Percentiles rank a stretch among this genome's conserved stretches.
Conservation (phyloP, 495 filamentous ascomycete species). For the Hypoxylon lenormandii region DNA sequence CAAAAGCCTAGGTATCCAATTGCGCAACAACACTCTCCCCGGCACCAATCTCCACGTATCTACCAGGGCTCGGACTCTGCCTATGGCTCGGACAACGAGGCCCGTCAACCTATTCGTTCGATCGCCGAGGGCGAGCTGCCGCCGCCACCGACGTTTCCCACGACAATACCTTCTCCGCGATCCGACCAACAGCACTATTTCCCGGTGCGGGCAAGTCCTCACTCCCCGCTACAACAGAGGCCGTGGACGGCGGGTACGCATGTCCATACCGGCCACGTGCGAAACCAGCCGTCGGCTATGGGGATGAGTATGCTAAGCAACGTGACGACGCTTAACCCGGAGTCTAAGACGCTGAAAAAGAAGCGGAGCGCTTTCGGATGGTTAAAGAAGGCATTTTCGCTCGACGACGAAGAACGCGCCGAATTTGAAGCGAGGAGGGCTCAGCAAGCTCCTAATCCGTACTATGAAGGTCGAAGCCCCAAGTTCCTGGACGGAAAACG, state of each 20-base stretch:
- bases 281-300: constrained; percentile 62
- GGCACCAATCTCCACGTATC: constrained; percentile 42
- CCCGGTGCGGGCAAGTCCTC: constrained; percentile 66
- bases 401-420: constrained; percentile 67
- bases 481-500: constrained; percentile 61
- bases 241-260: constrained; percentile 64
- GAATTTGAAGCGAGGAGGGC: constrained; percentile 63
- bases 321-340: constrained; percentile 51
- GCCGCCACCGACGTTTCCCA: constrained; percentile 53
- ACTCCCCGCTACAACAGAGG: constrained; percentile 67
- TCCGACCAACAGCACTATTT: constrained; percentile 65
- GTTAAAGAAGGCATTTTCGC: constrained; percentile 69
- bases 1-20: constrained; percentile 48
- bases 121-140: constrained; percentile 53
- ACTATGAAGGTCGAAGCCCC: constrained; percentile 58
- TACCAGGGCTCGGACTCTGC: constrained; percentile 64
- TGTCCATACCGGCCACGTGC: constrained; percentile 46
- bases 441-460: constrained; percentile 55
- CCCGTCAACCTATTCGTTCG: constrained; percentile 46
- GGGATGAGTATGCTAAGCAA: constrained; percentile 66
- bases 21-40: constrained; percentile 34
- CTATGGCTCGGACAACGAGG: constrained; percentile 65
- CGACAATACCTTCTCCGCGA: constrained; percentile 61
- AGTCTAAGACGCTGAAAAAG: constrained; percentile 63
- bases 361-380: constrained; percentile 70